Evolutionary conservation across 2,329 filamentous ascomycete species (phyloP).

Genomic region (Calonectria pteridis): DNA sequence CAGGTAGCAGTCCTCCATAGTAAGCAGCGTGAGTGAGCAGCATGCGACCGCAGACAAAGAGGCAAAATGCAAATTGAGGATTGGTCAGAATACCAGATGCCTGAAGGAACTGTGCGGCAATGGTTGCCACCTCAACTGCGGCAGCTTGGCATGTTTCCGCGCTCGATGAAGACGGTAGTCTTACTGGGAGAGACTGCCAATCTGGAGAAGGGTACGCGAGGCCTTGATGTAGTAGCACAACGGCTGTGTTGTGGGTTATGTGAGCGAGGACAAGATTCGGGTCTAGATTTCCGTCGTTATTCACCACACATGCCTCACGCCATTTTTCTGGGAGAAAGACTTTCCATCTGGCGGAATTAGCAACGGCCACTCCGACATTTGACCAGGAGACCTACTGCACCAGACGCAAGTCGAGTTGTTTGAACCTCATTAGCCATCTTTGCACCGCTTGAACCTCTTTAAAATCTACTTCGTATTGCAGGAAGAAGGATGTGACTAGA

Average conservation of each 20-base stretch:
- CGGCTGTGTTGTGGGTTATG: slow-evolving; percentile 42
- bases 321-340: slow-evolving; percentile 58
- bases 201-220: slow-evolving; percentile 38
- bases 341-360: slow-evolving; percentile 53
- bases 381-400: slow-evolving; percentile 49
- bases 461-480: slow-evolving; percentile 55
- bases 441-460: slow-evolving; percentile 52
- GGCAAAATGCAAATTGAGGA: slow-evolving; percentile 34
- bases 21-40: slow-evolving; percentile 31
- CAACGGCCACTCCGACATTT: not conserved
- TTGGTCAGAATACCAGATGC: slow-evolving; percentile 23
- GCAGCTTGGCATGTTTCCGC: slow-evolving; percentile 36
- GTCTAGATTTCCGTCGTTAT: slow-evolving; percentile 54
- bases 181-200: slow-evolving; percentile 28
- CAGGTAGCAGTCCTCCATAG: slow-evolving; percentile 6
- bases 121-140: slow-evolving; percentile 28
- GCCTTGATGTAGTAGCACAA: slow-evolving; percentile 41
- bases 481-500: slow-evolving; percentile 56
- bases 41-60: slow-evolving; percentile 34
- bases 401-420: slow-evolving; percentile 57
- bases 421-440: slow-evolving; percentile 59
- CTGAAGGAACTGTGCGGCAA: slow-evolving; percentile 29
- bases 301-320: slow-evolving; percentile 55
- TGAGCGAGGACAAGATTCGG: slow-evolving; percentile 51
- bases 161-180: slow-evolving; percentile 30